Conservation (phyloP, 2,329 filamentous ascomycete species). For the Pezicula carpinea region DNA sequence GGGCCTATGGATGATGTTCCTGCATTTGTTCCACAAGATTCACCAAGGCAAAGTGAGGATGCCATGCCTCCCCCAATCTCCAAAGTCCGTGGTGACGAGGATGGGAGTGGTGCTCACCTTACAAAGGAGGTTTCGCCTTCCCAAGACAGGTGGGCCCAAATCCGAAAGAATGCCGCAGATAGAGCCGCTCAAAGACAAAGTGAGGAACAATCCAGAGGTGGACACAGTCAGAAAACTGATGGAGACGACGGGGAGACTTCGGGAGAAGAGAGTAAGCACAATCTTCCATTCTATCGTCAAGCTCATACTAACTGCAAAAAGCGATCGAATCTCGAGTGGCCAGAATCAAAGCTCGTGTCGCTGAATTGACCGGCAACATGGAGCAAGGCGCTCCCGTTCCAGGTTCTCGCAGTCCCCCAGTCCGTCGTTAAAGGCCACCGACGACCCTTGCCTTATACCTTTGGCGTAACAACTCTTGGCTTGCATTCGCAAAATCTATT, state of each 20-base stretch:
- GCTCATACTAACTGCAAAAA: slow-evolving; percentile 35
- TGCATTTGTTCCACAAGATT: slow-evolving; percentile 62
- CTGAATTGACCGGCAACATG: slow-evolving; percentile 85
- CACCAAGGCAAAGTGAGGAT: slow-evolving; percentile 31
- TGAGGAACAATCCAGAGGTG: slow-evolving; percentile 56
- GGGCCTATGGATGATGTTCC: slow-evolving; percentile 84
- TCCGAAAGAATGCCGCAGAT: slow-evolving; percentile 88
- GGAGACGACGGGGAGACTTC: slow-evolving; percentile 86
- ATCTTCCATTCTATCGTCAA: background rate
- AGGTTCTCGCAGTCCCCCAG: slow-evolving; percentile 5
- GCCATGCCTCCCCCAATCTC: slow-evolving; percentile 26
- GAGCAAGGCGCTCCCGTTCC: slow-evolving; percentile 36
- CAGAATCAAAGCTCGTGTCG: slow-evolving; percentile 94
- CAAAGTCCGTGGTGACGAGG: slow-evolving; percentile 11
- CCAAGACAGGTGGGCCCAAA: slow-evolving; percentile 90
- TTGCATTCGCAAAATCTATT: too few relatives aligned
- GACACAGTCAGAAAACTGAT: slow-evolving; percentile 52
- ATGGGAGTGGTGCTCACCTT: slow-evolving; percentile 34
- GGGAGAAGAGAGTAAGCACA: slow-evolving; percentile 81
- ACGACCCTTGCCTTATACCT: background rate
- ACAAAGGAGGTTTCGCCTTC: slow-evolving; percentile 33
- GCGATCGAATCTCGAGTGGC: slow-evolving; percentile 95
- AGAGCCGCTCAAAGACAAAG: slow-evolving; percentile 62
- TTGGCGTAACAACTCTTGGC: background rate
- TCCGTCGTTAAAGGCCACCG: slow-evolving; percentile 5